Base-by-base conservation (phyloP, 176 grass and related monocot species). In the Carex pumila region DNA sequence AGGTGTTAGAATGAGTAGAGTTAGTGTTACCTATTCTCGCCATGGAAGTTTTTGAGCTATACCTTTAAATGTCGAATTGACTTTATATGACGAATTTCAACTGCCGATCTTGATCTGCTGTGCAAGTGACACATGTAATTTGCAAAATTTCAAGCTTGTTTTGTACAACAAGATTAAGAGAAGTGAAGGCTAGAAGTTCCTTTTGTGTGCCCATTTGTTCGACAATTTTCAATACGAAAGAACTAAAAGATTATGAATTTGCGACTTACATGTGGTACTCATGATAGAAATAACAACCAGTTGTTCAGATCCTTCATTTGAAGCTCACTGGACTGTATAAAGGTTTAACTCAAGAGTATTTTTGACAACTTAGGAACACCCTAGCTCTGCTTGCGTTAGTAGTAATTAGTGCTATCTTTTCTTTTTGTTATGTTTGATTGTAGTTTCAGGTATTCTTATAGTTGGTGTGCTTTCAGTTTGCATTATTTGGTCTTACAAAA, bases 401-500 rank as follows among this genome's bases (percentile, higher is more conserved):
- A 43, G 32, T 47, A 49, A 12, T 22, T 12, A 49, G n/a, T 43
- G 67, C 14, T 49, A 17, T 22, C 6, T 41, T 47, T 49, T 49
- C 3, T 49, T 72, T 3, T n/a, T 43, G 39, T 19, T 47, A 47
- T 47, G n/a, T 82, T 61, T 61, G 18, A 39, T 64, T 13, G 18
- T 82, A 22, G 5, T 21, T 82, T 47, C 2, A 11, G 62, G 14
- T 9, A 13, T 4, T 64, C 70, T 83, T 71, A 57, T 34, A n/a
- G 29, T 74, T 76, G 47, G 34, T 70, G 1, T 14, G 70, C 69
- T 86, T 54, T 60, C 80, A 45, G 30, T 80, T 86, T 31, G 22
- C 65, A 69, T 41, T 36, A 61, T 39, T 12, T 49, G 47, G 1
- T 84, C 12, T 82, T 83, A 32, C 61, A 84, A 79, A 81, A 81